These are phyloP conservation scores for Cryptosporidium canis DNA, from an alignment of 169 alveolate genomes.

Conservation along the genomic window DNA sequence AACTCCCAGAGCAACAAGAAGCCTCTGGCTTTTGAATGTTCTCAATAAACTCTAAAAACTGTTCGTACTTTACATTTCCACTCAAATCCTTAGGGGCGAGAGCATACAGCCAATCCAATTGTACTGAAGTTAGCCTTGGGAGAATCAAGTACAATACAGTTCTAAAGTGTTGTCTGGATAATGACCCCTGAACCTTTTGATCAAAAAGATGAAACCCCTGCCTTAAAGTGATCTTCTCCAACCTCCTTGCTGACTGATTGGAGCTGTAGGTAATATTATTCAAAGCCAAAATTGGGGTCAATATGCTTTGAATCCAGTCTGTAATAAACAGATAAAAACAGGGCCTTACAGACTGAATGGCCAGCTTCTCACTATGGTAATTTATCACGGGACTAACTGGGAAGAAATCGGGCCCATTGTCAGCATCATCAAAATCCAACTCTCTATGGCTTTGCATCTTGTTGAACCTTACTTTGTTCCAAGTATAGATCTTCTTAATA, in stretches of 20 bases:
- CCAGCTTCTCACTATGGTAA: not conserved
- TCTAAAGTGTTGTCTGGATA: conserved; percentile 68
- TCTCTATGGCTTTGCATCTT: not conserved
- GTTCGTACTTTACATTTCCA: conserved; percentile 60
- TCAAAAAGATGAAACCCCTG: conserved; percentile 53
- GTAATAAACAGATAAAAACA: conserved; percentile 38
- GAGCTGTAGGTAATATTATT: not conserved
- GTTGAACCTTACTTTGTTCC: conserved; percentile 29
- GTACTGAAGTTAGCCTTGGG: conserved; percentile 59
- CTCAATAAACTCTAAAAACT: conserved; percentile 38
- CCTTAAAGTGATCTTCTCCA: conserved; percentile 16
- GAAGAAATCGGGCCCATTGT: not conserved
- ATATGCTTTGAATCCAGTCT: conserved; percentile 44
- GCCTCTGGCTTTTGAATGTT: conserved; percentile 3
- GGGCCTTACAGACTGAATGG: not conserved
- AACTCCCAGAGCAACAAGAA: no score
- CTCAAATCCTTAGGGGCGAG: conserved; percentile 41
- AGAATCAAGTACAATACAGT: conserved; percentile 48
- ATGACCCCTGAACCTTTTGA: not conserved
- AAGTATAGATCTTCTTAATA: conserved; percentile 8
- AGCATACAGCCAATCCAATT: conserved; percentile 59
- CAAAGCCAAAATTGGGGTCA: conserved; percentile 7
- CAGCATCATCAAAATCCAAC: not conserved
- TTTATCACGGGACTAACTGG: not conserved
- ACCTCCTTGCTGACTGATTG: not conserved